Evolutionary conservation across 2,329 filamentous ascomycete species (phyloP).

Genomic region (Colletotrichum lindemuthianum): DNA sequence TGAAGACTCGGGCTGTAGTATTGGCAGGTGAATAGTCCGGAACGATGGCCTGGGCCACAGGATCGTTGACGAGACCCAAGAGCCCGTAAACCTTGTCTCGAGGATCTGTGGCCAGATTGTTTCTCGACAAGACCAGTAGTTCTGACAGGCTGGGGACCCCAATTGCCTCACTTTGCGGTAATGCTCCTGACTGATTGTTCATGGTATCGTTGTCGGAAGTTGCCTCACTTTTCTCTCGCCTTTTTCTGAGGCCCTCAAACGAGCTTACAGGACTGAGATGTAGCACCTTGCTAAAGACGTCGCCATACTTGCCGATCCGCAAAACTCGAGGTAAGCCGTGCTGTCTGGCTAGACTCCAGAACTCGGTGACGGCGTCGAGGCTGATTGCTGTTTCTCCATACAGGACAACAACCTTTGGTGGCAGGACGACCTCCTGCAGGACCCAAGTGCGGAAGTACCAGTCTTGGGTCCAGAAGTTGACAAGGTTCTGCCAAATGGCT

Average conservation of each 20-base stretch:
- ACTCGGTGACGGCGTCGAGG: conserved; percentile 18
- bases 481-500: conserved; percentile 1
- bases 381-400: conserved; percentile 11
- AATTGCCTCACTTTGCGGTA: no score
- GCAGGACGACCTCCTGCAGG: conserved; percentile 24
- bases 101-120: conserved; percentile 12
- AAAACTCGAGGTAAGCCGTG: conserved; percentile 6
- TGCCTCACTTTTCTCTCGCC: neutral
- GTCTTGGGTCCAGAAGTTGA: conserved; percentile 20
- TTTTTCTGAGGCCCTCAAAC: neutral
- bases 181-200: no score
- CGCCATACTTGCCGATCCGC: conserved; percentile 13
- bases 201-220: neutral
- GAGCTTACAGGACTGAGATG: conserved; percentile 16
- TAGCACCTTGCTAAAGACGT: conserved; percentile 12
- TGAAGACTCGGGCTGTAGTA: neutral
- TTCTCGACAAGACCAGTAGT: conserved; percentile 9
- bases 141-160: neutral
- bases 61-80: conserved; percentile 17
- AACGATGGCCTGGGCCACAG: conserved; percentile 1
- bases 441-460: conserved; percentile 31
- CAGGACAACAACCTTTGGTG: conserved; percentile 15
- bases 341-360: conserved; percentile 10
- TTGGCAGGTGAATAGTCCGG: conserved; percentile 3
- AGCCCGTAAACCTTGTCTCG: conserved; percentile 24